Conservation (phyloP, 2,329 filamentous ascomycete genomes). For the Chaetomium sp. region DNA sequence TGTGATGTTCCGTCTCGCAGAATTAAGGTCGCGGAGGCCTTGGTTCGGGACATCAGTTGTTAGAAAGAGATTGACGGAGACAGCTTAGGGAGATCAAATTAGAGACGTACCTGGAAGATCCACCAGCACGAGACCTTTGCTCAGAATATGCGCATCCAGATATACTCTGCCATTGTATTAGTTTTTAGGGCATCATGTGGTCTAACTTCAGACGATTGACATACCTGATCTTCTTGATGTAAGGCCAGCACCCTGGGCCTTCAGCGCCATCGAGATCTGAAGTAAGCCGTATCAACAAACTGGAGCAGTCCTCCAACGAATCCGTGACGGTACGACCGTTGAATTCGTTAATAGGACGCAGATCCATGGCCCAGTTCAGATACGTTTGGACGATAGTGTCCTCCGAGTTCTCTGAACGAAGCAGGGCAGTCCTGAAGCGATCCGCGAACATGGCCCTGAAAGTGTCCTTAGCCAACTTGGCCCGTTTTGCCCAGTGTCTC, state of each 20-base stretch:
- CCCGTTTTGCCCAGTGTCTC: constrained; percentile 24
- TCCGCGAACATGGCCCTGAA: constrained; percentile 34
- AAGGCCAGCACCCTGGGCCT: constrained; percentile 35
- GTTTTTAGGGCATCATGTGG: constrained; percentile 13
- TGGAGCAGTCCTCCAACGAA: constrained; percentile 29
- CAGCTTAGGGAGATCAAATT: background rate
- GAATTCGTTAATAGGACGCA: constrained; percentile 1
- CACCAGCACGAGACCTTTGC: constrained; percentile 41
- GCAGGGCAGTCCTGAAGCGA: constrained; percentile 13
- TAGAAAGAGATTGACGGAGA: background rate
- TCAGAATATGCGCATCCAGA: constrained; percentile 39
- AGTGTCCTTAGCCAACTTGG: constrained; percentile 31
- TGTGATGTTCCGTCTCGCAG: constrained; percentile 37
- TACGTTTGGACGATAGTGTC: constrained; percentile 20
- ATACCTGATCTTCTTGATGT: constrained; percentile 38
- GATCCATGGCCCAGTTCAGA: constrained; percentile 21
- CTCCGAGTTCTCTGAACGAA: background rate
- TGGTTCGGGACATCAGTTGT: background rate
- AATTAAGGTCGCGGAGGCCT: constrained; percentile 43
- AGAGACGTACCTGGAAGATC: constrained; percentile 39
- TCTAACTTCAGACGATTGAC: background rate
- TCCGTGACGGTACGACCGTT: background rate
- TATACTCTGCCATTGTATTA: constrained; percentile 32
- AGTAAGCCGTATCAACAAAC: constrained; percentile 30
- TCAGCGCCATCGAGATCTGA: constrained; percentile 27